Evolutionary conservation across 2,329 filamentous ascomycete species (phyloP).

Genomic region (Curvularia hawaiiensis): DNA sequence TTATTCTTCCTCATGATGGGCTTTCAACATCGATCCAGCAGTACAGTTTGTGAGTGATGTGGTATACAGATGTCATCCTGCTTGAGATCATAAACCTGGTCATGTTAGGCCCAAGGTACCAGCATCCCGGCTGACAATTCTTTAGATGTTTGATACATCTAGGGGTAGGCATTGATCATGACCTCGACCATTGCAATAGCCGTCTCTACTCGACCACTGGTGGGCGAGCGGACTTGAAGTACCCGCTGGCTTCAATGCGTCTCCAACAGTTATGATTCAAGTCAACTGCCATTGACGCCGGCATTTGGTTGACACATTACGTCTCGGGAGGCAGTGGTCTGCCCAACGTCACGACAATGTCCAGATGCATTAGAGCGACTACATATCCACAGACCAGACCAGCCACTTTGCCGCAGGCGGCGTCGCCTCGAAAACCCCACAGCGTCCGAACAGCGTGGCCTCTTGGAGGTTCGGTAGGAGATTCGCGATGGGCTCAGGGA

Average conservation of each 20-base stretch:
- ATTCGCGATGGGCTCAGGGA: slow-evolving; percentile 30
- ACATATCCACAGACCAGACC: not conserved
- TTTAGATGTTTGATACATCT: no score
- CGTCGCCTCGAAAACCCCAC: not conserved
- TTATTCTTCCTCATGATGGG: slow-evolving; percentile 13
- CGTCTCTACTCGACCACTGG: not conserved
- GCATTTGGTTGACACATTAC: not conserved
- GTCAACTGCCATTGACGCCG: not conserved
- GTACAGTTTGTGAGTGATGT: not conserved
- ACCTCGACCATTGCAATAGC: not conserved
- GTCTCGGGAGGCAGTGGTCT: not conserved
- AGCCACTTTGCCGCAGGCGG: not conserved
- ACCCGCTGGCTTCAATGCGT: not conserved
- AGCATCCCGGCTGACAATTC: not conserved
- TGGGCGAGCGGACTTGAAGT: not conserved
- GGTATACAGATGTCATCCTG: not conserved
- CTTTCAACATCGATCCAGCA: slow-evolving; percentile 2
- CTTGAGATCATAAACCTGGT: not conserved
- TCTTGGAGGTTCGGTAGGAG: slow-evolving; percentile 25
- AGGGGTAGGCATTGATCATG: not conserved
- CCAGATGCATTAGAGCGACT: not conserved
- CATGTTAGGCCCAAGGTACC: not conserved
- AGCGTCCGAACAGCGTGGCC: slow-evolving; percentile 32
- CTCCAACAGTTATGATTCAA: not conserved
- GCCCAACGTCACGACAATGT: not conserved